Evolutionary conservation across 805 yeast species (phyloP), one percentile per base, ranked within the genome.

Genomic region (Yamadazyma philogaea): DNA sequence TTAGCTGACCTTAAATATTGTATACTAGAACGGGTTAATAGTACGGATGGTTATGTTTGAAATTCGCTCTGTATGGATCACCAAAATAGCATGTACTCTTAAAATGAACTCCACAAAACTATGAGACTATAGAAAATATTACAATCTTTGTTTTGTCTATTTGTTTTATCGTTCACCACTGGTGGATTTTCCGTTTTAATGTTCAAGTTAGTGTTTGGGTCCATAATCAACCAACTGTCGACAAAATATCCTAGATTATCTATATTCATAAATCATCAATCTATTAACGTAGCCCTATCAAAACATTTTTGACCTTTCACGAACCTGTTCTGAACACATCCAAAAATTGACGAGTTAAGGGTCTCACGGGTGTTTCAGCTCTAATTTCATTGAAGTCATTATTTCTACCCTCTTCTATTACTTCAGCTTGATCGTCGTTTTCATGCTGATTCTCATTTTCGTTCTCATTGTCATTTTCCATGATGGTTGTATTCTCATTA

Each of bases 301-400:
- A 28, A 14, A 28, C 15, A 6, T 33, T 19, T 11, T 33, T 11
- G 8, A 26, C 6, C 5, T 19, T 12, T 14, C 19, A 16, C 21
- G 10, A 15, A 18, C 33, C 32, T 14, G 34, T 36, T 32, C 50
- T 39, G 24, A 81, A 80, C 0, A 82, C 76, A 56, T 80, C 82
- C 18, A 81, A 58, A 42, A 82, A 70, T 51, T 80, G 86, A 17
- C 76, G 68, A 2, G 84, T 80, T 27, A 82, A 60, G 0, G 86
- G 78, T 39, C 87, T 60, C 10, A 72, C 77, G 0, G 86, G 86
- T 14, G 81, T 80, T 44, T 78, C 84, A 7, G 77, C 75, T 37
- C 76, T 55, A 15, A 69, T 69, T 42, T 56, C 61, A 15, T 48
- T 47, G 28, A 38, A 40, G 27, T 43, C 40, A 34, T 35, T 32